Percentiles rank a stretch among this genome's conserved stretches.
Evolutionary conservation across 331 rosid genomes (phyloP).

Genomic region (Stylosanthes scabra): DNA sequence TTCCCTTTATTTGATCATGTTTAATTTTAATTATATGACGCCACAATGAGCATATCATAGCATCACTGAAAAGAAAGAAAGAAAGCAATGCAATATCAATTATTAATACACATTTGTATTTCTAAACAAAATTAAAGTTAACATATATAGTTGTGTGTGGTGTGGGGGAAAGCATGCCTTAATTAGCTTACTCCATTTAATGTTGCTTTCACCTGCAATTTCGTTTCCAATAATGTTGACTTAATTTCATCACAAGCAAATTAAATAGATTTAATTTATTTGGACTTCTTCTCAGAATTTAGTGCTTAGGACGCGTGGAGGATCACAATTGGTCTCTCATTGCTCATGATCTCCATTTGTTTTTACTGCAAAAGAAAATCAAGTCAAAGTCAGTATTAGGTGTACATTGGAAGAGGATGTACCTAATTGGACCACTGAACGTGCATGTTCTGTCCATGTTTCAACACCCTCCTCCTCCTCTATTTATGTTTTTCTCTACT

Average conservation of each 20-base stretch:
- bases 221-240: constrained; percentile 34
- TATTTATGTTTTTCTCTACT: not conserved
- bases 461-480: constrained; percentile 2
- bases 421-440: constrained; percentile 21
- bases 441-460: constrained; percentile 40
- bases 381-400: constrained; percentile 32
- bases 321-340: constrained; percentile 22
- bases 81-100: constrained; percentile 8
- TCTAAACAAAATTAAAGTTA: not conserved
- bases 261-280: too few species aligned
- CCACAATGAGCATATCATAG: constrained; percentile 31
- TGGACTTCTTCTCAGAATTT: constrained; percentile 19
- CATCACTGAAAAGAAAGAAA: constrained; percentile 45
- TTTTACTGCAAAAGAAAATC: constrained; percentile 6
- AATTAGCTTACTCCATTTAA: not conserved
- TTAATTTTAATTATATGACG: constrained; percentile 24
- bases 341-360: constrained; percentile 14
- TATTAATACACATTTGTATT: constrained; percentile 19
- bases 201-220: constrained; percentile 42
- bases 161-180: not conserved
- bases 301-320: constrained; percentile 12
- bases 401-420: constrained; percentile 11
- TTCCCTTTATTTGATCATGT: not conserved
- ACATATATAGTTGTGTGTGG: constrained; percentile 2
- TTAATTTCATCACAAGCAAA: constrained; percentile 28